phyloP scores from a whole-genome alignment of 78 protist species.

The Dictyostelium intermedium region DNA sequence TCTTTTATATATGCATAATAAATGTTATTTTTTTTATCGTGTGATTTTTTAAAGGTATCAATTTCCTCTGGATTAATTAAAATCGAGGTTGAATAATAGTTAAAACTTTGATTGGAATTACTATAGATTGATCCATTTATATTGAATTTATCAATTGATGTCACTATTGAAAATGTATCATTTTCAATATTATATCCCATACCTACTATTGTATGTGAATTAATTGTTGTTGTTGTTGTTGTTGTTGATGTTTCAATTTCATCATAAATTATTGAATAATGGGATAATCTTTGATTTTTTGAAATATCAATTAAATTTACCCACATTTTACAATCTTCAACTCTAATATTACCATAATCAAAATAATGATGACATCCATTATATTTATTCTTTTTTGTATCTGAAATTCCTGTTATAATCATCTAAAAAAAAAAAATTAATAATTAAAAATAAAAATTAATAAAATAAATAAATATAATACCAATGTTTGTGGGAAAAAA shows the following conservation, averaged over 20 bases:
- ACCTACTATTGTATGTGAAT: not conserved
- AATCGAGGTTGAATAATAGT: not conserved
- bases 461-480: too few species aligned
- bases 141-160: not conserved
- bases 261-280: not conserved
- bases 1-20: not conserved
- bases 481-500: too few species aligned
- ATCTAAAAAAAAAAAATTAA: not conserved
- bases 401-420: not conserved
- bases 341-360: not conserved
- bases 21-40: not conserved
- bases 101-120: not conserved
- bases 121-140: not conserved
- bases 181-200: not conserved
- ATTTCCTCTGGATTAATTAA: not conserved
- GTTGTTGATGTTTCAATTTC: not conserved
- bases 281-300: not conserved
- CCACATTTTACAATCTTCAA: slow-evolving; percentile 4
- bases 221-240: not conserved
- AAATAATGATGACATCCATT: slow-evolving; percentile 6
- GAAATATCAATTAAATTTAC: not conserved
- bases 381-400: not conserved
- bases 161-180: not conserved
- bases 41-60: not conserved
- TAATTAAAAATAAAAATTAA: not conserved